These are phyloP conservation scores for Wallacemonas collosoma DNA, from an alignment of 208 protist species.

Conservation along the genomic window DNA sequence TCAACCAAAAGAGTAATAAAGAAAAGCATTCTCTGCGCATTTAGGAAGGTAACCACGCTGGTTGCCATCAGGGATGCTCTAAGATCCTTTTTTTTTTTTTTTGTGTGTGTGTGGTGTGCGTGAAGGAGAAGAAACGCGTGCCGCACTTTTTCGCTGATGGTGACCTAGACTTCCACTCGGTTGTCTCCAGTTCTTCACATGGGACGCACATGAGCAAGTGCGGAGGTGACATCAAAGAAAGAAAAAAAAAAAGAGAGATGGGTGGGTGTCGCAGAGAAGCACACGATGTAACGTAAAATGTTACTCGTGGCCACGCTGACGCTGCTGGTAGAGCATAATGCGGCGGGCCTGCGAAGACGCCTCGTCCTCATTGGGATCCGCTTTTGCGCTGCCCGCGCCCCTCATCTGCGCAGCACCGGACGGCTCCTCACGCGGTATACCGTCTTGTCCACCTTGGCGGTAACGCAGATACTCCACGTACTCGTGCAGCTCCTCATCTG, in stretches of 20 bases:
- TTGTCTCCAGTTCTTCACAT: too few relatives aligned
- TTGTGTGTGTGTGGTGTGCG: not conserved
- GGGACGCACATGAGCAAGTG: not conserved
- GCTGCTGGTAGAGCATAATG: conserved; percentile 15
- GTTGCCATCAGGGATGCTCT: too few relatives aligned
- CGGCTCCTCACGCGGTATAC: not conserved
- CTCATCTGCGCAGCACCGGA: not conserved
- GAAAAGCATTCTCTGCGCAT: too few relatives aligned
- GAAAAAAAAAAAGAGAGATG: conserved; percentile 9
- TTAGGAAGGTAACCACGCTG: too few relatives aligned
- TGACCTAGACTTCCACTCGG: too few relatives aligned
- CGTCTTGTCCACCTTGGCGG: conserved; percentile 2
- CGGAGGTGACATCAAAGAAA: conserved; percentile 6
- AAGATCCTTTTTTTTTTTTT: conserved; percentile 13
- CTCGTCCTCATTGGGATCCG: not conserved
- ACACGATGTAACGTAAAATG: not conserved
- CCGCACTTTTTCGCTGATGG: too few relatives aligned
- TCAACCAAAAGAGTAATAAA: conserved; percentile 5
- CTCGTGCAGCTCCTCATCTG: conserved; percentile 15
- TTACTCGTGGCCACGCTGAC: conserved; percentile 8
- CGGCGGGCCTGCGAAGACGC: conserved; percentile 4
- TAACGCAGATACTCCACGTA: conserved; percentile 14
- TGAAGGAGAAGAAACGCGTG: conserved; percentile 12
- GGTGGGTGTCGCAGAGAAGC: conserved; percentile 3
- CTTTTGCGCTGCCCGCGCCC: not conserved